Base-by-base conservation (phyloP, 371 early-diverging fungal species). In the Actinomucor elegans region DNA sequence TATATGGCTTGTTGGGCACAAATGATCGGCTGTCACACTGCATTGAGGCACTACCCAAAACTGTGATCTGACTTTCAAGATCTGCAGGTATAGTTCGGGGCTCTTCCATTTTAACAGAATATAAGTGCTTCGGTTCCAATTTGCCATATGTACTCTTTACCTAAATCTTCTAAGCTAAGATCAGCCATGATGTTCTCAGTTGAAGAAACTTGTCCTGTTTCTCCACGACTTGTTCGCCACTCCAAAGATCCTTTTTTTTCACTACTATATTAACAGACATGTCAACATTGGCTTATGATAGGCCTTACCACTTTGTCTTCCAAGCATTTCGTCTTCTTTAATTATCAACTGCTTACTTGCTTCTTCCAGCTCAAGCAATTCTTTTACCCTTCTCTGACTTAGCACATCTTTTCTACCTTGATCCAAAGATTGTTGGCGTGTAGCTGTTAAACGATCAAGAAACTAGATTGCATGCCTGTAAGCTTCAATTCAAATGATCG, bases 241-340 rank as follows among this genome's bases (percentile, higher is more conserved):
- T 57, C 66, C 27, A 75, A 17, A 2, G 73, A 57, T n/a, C 85
- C 84, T 71, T 33, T 27, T 35, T 10, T 10, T n/a, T 4, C 11
- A 5, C 4, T 5, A n/a, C 5, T n/a, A n/a, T 15, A 34, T n/a
- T 34, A 10, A 14, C n/a, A 34, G 5, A 34, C 12, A 12, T 21
- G 1, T 17, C 36, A 36, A 5, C 17, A 36, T 36, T 5, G 18
- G 18, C 1, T 41, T 41, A n/a, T n/a, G n/a, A n/a, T n/a, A n/a
- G n/a, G 41, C 3, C 43, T 41, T 61, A 72, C 76, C 77, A 41
- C 83, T 83, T 46, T 76, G 62, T 43, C 87, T 69, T n/a, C 84
- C 84, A 3, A 64, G 6, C 27, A 69, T 17, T 27, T 84, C 83
- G 1, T 62, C 66, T 3, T 57, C 52, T 14, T 62, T 64, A 11